Percentiles rank a stretch among this genome's conserved stretches.
Conservation (phyloP, 140 eudicot species). For the Ambrosia hybrid region DNA sequence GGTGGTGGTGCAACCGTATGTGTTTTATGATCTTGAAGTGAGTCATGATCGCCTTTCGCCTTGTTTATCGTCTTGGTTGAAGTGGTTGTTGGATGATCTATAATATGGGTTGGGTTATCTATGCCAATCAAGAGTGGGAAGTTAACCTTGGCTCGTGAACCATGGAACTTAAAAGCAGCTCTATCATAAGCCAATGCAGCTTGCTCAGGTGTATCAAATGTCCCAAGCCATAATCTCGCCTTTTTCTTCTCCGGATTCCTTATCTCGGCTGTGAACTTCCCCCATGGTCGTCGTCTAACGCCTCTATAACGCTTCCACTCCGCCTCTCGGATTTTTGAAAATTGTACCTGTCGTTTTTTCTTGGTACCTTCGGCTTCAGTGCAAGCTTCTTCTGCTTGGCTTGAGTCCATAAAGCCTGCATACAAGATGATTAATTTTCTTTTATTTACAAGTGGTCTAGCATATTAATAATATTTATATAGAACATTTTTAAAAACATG, state of each 20-base stretch:
- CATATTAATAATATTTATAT: too few relatives aligned
- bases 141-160: constrained; percentile 52
- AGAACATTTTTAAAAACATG: too few relatives aligned
- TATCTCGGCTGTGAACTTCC: constrained; percentile 60
- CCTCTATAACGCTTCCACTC: constrained; percentile 59
- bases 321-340: neutral
- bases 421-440: neutral
- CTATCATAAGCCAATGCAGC: constrained; percentile 62
- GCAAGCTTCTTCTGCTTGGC: constrained; percentile 4
- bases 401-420: constrained; percentile 17
- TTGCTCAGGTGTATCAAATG: constrained; percentile 56
- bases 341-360: constrained; percentile 15
- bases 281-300: constrained; percentile 70
- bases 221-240: constrained; percentile 55
- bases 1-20: constrained; percentile 13
- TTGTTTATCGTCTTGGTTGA: neutral
- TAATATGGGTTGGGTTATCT: constrained; percentile 7
- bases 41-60: constrained; percentile 15
- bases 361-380: neutral
- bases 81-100: neutral
- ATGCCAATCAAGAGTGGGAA: constrained; percentile 47
- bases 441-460: neutral
- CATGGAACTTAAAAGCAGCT: constrained; percentile 54
- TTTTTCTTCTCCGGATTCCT: constrained; percentile 54
- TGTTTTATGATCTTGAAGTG: constrained; percentile 24